Conservation (phyloP, 495 filamentous ascomycete species). For the Cercophora sp. region DNA sequence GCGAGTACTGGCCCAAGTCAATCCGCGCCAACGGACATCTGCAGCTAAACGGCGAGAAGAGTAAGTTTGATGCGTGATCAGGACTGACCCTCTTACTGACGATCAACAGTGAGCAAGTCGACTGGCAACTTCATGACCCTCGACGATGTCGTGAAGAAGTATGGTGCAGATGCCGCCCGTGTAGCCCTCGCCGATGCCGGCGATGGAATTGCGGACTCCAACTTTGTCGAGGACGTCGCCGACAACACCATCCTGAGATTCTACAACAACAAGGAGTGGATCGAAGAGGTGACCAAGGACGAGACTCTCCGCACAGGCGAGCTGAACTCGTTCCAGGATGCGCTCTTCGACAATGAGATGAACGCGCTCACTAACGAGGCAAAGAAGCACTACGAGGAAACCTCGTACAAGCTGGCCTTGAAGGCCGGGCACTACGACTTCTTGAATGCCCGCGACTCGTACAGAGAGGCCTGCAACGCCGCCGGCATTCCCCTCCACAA, state of each 20-base stretch:
- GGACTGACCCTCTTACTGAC: no score
- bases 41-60: constrained; percentile 92
- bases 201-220: constrained; percentile 92
- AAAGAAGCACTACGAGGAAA: constrained; percentile 68
- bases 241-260: constrained; percentile 85
- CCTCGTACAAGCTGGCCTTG: constrained; percentile 86
- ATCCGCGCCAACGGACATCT: constrained; percentile 89
- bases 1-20: constrained; percentile 79
- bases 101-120: constrained; percentile 92
- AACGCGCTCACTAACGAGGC: constrained; percentile 76
- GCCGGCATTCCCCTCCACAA: constrained; percentile 80
- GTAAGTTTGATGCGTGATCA: no score
- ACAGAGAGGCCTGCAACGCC: constrained; percentile 73
- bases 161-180: constrained; percentile 86
- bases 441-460: constrained; percentile 78
- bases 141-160: constrained; percentile 80
- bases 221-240: constrained; percentile 93
- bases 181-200: constrained; percentile 93
- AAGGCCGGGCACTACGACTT: constrained; percentile 91
- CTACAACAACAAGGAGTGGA: constrained; percentile 86
- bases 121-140: constrained; percentile 96
- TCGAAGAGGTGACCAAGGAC: constrained; percentile 75
- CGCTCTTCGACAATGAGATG: constrained; percentile 90
- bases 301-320: constrained; percentile 67
- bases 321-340: constrained; percentile 77